Conservation (phyloP, 2,329 filamentous ascomycete genomes). For the Conoideocrella luteorostrata region DNA sequence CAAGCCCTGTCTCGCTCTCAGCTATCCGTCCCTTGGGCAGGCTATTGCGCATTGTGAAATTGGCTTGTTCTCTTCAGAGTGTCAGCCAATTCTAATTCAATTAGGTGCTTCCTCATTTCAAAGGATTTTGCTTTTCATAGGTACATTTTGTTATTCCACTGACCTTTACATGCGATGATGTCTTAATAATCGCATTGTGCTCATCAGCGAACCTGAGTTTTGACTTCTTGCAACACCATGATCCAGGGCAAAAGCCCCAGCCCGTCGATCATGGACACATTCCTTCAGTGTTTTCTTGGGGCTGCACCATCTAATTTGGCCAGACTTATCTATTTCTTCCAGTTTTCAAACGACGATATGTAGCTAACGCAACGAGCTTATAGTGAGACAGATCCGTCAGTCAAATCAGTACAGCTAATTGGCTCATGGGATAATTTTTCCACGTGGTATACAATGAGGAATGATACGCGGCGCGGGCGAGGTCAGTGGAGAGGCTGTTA, state of each 20-base stretch:
- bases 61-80: not conserved
- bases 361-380: constrained; percentile 17
- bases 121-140: not conserved
- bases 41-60: not conserved
- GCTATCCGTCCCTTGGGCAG: not conserved
- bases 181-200: too few species aligned
- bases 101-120: not conserved
- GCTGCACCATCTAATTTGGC: too few species aligned
- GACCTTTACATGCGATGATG: too few species aligned
- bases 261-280: too few species aligned
- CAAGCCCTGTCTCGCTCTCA: not conserved
- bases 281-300: too few species aligned
- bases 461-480: constrained; percentile 66
- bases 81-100: not conserved
- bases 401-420: constrained; percentile 68
- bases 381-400: constrained; percentile 54
- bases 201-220: too few species aligned
- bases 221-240: too few species aligned
- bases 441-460: constrained; percentile 71
- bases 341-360: not conserved
- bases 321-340: too few species aligned
- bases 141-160: too few species aligned
- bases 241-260: too few species aligned
- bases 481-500: constrained; percentile 85
- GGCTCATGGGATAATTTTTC: constrained; percentile 96